A percentile compares a stretch with the other conserved stretches of the same genome.
Evolutionary conservation across 140 eudicot genomes (phyloP).

Genomic region (Senecio squalidus): DNA sequence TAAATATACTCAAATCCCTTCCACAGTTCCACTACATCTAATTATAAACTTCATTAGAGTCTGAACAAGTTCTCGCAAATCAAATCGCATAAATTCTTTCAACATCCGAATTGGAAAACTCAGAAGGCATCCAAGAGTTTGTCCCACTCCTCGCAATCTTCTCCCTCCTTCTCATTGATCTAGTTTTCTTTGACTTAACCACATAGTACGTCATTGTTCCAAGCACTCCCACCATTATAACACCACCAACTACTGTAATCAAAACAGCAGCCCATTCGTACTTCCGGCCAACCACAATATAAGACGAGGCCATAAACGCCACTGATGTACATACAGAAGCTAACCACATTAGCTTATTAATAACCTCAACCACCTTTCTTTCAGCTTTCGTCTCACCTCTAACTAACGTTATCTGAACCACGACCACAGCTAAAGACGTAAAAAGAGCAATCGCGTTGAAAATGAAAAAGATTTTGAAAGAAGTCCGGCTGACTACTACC

Average conservation of each 20-base stretch:
- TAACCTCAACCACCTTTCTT: constrained; percentile 32
- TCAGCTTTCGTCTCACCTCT: constrained; percentile 36
- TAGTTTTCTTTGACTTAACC: constrained; percentile 25
- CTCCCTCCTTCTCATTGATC: constrained; percentile 28
- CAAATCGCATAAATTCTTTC: constrained; percentile 30
- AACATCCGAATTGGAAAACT: constrained; percentile 29
- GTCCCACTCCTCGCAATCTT: constrained; percentile 25
- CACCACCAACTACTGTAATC: constrained; percentile 29
- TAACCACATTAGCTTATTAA: constrained; percentile 40
- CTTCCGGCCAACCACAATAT: constrained; percentile 29
- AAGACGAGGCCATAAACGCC: constrained; percentile 31
- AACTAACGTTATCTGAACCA: constrained; percentile 35
- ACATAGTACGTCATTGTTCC: constrained; percentile 37
- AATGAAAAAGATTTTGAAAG: constrained; percentile 33
- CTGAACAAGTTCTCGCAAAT: not conserved
- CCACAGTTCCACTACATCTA: constrained; percentile 6
- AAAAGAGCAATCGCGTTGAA: constrained; percentile 31
- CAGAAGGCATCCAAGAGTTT: constrained; percentile 23
- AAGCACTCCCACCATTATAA: constrained; percentile 30
- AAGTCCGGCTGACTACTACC: constrained; percentile 15
- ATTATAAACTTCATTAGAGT: not conserved
- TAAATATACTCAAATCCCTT: not conserved
- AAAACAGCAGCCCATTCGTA: constrained; percentile 27
- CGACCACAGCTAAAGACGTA: constrained; percentile 40
- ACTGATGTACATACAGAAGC: constrained; percentile 38